Evolutionary conservation across 2,329 filamentous ascomycete genomes (phyloP).

Genomic region (Camillea tinctor): DNA sequence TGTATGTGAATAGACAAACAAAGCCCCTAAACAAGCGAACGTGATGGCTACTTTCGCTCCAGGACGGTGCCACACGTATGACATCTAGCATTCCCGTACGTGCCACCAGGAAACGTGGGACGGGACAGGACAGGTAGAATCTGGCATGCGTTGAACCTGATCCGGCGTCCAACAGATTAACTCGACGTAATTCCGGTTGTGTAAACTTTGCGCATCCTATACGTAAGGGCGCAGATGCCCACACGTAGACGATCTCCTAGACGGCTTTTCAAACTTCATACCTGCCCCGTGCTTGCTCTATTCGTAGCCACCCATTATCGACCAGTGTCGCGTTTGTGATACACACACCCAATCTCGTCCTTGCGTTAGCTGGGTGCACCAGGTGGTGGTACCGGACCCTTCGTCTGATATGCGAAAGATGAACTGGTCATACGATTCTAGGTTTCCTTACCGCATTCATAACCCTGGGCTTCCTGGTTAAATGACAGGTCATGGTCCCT

Average conservation of each 20-base stretch:
- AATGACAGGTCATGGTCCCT: not conserved
- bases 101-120: conserved; percentile 19
- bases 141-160: conserved; percentile 7
- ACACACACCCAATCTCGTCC: not conserved
- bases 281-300: too few species aligned
- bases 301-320: not conserved
- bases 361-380: not conserved
- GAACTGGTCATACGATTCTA: not conserved
- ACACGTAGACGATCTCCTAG: too few species aligned
- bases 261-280: too few species aligned
- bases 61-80: conserved; percentile 18
- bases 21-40: not conserved
- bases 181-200: conserved; percentile 12
- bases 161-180: conserved; percentile 3
- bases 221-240: not conserved
- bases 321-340: not conserved
- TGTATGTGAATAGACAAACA: not conserved
- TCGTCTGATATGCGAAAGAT: not conserved
- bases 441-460: not conserved
- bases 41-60: conserved; percentile 8
- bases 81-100: conserved; percentile 7
- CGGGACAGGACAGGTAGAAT: conserved; percentile 9
- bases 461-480: not conserved
- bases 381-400: not conserved
- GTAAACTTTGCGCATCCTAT: conserved; percentile 1